Percentiles rank a stretch among this genome's conserved stretches.
phyloP scores from a whole-genome alignment of 2,329 filamentous ascomycete species.

The Nemania sp. region DNA sequence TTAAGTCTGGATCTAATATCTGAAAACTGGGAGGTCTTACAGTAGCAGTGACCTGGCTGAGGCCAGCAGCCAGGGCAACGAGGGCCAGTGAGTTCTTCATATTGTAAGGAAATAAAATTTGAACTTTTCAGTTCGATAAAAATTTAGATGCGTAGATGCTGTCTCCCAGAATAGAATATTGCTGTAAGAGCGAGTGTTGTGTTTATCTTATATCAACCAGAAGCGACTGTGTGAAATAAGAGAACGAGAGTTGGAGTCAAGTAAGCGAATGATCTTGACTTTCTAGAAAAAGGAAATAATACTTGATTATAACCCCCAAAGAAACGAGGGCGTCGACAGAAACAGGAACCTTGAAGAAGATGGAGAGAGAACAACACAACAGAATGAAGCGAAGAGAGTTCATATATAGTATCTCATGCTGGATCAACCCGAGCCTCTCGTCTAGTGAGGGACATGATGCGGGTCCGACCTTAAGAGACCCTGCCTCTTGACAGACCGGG shows the following conservation, averaged over 20 bases:
- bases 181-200: slow-evolving; percentile 42
- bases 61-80: slow-evolving; percentile 63
- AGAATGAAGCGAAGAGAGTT: slow-evolving; percentile 35
- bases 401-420: slow-evolving; percentile 50
- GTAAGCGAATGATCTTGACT: slow-evolving; percentile 69
- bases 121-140: slow-evolving; percentile 20
- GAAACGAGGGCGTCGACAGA: slow-evolving; percentile 48
- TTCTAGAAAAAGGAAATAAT: slow-evolving; percentile 51
- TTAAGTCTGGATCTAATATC: not conserved
- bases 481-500: slow-evolving; percentile 39
- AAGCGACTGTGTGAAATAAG: slow-evolving; percentile 42
- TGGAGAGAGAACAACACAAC: slow-evolving; percentile 34
- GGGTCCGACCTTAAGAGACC: slow-evolving; percentile 35
- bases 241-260: slow-evolving; percentile 57
- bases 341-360: slow-evolving; percentile 44
- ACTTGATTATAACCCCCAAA: slow-evolving; percentile 46
- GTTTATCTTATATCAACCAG: slow-evolving; percentile 36
- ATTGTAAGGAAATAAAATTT: slow-evolving; percentile 43
- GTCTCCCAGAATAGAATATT: slow-evolving; percentile 27
- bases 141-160: slow-evolving; percentile 19
- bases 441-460: slow-evolving; percentile 36
- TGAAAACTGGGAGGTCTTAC: slow-evolving; percentile 48
- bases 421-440: slow-evolving; percentile 41
- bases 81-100: slow-evolving; percentile 66
- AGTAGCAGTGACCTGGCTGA: slow-evolving; percentile 63